Conservation (phyloP, 192 early-diverging fungal species). For the Mortierella claussenii region DNA sequence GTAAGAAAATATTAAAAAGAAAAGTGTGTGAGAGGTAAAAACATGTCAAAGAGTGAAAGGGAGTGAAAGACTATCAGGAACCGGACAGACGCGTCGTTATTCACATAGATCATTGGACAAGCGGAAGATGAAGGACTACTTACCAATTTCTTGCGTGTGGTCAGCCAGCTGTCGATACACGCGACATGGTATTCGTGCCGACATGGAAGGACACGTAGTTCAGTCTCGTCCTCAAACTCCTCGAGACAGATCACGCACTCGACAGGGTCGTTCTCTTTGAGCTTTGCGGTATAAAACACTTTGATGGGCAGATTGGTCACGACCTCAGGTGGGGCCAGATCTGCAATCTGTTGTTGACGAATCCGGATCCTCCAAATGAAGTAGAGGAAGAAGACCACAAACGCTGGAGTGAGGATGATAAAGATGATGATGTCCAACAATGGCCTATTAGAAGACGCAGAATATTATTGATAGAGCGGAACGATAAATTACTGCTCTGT, state of each 20-base stretch:
- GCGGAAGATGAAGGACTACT: background rate
- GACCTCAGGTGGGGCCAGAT: conserved; percentile 78
- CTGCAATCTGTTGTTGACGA: conserved; percentile 75
- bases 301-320: conserved; percentile 81
- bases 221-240: conserved; percentile 84
- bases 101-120: background rate
- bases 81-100: too few species aligned
- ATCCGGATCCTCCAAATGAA: conserved; percentile 76
- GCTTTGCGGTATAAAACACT: conserved; percentile 70
- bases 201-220: conserved; percentile 85
- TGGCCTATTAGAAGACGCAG: conserved; percentile 57
- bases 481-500: too few species aligned
- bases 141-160: conserved; percentile 88
- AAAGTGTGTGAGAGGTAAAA: background rate
- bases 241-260: conserved; percentile 96
- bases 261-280: conserved; percentile 77
- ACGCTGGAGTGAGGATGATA: conserved; percentile 82
- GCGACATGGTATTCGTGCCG: conserved; percentile 87
- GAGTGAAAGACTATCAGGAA: too few species aligned
- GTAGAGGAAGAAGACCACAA: conserved; percentile 83
- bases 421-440: conserved; percentile 85
- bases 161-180: conserved; percentile 96
- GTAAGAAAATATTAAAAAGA: background rate
- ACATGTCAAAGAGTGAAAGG: background rate
- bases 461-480: too few species aligned